phyloP scores from a whole-genome alignment of 2,329 filamentous ascomycete species.

The Apiospora rasikravindrae region DNA sequence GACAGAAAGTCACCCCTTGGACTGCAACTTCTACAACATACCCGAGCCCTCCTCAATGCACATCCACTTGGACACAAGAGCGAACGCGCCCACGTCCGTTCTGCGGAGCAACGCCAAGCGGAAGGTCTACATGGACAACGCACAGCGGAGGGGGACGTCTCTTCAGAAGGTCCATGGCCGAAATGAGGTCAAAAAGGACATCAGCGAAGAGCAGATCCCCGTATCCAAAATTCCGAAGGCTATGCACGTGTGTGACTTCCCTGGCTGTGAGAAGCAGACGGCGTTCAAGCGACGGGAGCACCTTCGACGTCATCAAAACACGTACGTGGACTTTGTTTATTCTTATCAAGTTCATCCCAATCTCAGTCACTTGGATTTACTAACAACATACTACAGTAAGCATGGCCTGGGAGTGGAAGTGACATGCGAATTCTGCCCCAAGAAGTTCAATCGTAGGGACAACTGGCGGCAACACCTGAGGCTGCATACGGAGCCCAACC shows the following conservation, averaged over 20 bases:
- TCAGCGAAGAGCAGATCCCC: background rate
- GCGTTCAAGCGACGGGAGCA: constrained; percentile 60
- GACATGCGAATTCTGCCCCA: constrained; percentile 29
- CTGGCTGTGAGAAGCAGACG: constrained; percentile 31
- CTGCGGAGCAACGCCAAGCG: background rate
- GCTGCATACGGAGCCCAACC: constrained; percentile 41
- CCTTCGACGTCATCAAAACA: constrained; percentile 58
- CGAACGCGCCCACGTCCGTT: background rate
- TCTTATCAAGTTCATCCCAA: background rate
- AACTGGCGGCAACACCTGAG: constrained; percentile 46
- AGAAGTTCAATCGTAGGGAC: constrained; percentile 44
- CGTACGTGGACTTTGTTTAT: constrained; percentile 28
- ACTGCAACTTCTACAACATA: background rate
- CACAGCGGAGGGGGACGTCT: background rate
- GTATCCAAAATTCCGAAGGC: constrained; percentile 4
- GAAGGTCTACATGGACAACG: constrained; percentile 9
- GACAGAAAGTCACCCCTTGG: background rate
- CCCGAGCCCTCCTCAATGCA: background rate
- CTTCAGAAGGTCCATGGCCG: constrained; percentile 17
- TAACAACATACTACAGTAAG: background rate
- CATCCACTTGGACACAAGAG: background rate
- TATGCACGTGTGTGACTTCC: background rate
- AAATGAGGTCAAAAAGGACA: constrained; percentile 26
- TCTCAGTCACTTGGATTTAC: background rate
- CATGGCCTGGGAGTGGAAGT: background rate